Conservation (phyloP, 116 monocot species). For the Zostera marina region DNA sequence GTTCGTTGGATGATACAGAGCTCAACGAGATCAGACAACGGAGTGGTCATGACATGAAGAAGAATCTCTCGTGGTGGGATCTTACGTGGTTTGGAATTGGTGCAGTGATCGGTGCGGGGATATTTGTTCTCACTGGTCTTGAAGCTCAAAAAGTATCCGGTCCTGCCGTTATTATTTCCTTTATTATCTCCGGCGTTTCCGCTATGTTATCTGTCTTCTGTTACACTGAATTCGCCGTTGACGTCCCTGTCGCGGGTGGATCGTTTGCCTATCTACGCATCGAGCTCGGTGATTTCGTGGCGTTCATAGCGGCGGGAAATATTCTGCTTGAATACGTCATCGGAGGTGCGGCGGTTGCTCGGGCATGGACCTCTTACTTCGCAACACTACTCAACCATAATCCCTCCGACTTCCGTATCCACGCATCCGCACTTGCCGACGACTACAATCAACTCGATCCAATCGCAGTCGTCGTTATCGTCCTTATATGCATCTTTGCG, state of each 20-base stretch:
- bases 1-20: conserved; percentile 38
- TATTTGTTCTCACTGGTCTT: conserved; percentile 66
- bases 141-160: conserved; percentile 28
- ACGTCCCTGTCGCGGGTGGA: conserved; percentile 46
- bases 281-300: conserved; percentile 86
- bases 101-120: conserved; percentile 63
- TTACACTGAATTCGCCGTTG: conserved; percentile 24
- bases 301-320: conserved; percentile 88
- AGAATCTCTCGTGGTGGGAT: conserved; percentile 57
- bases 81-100: conserved; percentile 70
- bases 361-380: conserved; percentile 84
- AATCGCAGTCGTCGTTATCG: conserved; percentile 26
- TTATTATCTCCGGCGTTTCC: conserved; percentile 46
- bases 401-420: conserved; percentile 63
- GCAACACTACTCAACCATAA: conserved; percentile 59
- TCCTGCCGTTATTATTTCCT: conserved; percentile 59
- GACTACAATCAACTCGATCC: conserved; percentile 46
- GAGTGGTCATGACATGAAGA: conserved; percentile 64
- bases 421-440: conserved; percentile 20
- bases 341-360: conserved; percentile 70
- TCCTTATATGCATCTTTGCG: conserved; percentile 15
- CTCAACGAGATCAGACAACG: conserved; percentile 35
- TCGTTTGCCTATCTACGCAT: conserved; percentile 70
- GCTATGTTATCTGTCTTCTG: conserved; percentile 34
- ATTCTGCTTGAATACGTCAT: conserved; percentile 82